A percentile compares a stretch with the other conserved stretches of the same genome.
These are phyloP conservation scores for Trichosporon sp. DNA, from an alignment of 1,284 basidiomycete genomes.

Conservation along the genomic window DNA sequence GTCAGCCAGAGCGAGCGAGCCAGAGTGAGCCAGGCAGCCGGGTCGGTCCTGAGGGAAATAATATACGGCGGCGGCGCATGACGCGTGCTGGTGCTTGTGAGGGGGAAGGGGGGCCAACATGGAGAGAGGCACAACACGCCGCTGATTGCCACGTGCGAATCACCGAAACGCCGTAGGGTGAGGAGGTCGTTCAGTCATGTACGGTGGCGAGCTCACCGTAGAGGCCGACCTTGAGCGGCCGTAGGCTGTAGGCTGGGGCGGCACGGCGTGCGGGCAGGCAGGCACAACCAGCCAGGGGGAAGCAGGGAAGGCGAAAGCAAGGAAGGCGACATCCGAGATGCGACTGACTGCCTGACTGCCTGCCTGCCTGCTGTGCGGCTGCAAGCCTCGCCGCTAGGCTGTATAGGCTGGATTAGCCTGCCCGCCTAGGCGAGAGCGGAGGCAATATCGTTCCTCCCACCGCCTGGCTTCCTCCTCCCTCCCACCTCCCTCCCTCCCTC, in stretches of 20 bases:
- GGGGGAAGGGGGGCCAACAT: no score
- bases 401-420: no score
- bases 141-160: background rate
- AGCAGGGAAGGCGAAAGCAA: background rate
- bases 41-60: background rate
- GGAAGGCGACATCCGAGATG: background rate
- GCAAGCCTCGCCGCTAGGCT: no score
- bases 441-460: background rate
- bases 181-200: background rate
- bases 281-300: background rate
- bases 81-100: background rate
- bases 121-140: background rate
- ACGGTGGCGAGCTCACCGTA: background rate
- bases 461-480: background rate
- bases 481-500: background rate
- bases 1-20: background rate
- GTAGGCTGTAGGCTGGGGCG: background rate
- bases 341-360: no score
- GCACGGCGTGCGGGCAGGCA: background rate
- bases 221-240: background rate
- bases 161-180: background rate
- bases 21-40: no score
- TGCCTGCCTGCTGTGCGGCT: no score
- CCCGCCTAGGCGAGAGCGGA: background rate
- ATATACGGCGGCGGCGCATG: background rate